These are phyloP conservation scores for Papiliotrema flavescens DNA, from an alignment of 1,284 basidiomycete genomes.

Conservation along the genomic window DNA sequence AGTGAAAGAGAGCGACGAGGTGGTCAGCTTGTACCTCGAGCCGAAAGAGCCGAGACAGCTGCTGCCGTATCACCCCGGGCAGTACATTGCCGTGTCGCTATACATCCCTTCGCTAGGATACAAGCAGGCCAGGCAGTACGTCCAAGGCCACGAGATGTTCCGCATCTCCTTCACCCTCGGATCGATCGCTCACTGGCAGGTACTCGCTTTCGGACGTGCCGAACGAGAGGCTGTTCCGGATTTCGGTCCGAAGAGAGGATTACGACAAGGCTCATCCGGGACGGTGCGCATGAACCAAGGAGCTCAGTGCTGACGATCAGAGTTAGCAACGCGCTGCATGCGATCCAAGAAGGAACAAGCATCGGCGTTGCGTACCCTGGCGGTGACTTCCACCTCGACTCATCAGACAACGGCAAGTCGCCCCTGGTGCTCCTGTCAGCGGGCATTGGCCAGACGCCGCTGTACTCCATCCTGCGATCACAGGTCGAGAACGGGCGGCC, in stretches of 20 bases:
- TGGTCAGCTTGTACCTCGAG: constrained; percentile 31
- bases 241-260: constrained; percentile 30
- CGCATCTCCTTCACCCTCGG: no score
- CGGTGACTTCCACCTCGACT: constrained; percentile 33
- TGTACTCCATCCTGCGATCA: constrained; percentile 37
- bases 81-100: constrained; percentile 32
- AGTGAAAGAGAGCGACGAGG: constrained; percentile 26
- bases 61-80: constrained; percentile 30
- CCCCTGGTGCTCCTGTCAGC: constrained; percentile 37
- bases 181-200: background rate
- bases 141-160: background rate
- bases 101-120: constrained; percentile 16
- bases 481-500: constrained; percentile 7
- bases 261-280: constrained; percentile 15
- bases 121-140: constrained; percentile 26
- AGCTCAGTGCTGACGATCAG: background rate
- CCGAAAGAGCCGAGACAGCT: constrained; percentile 25
- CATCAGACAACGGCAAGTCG: constrained; percentile 15
- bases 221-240: constrained; percentile 26
- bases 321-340: constrained; percentile 26
- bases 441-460: constrained; percentile 38
- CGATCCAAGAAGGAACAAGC: constrained; percentile 22
- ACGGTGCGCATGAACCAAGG: constrained; percentile 11
- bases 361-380: constrained; percentile 30
- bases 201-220: constrained; percentile 35